Percentiles rank a stretch among this genome's conserved stretches.
These are phyloP conservation scores for Sporisorium graminicola DNA, from an alignment of 1,284 basidiomycete species.

Conservation along the genomic window DNA sequence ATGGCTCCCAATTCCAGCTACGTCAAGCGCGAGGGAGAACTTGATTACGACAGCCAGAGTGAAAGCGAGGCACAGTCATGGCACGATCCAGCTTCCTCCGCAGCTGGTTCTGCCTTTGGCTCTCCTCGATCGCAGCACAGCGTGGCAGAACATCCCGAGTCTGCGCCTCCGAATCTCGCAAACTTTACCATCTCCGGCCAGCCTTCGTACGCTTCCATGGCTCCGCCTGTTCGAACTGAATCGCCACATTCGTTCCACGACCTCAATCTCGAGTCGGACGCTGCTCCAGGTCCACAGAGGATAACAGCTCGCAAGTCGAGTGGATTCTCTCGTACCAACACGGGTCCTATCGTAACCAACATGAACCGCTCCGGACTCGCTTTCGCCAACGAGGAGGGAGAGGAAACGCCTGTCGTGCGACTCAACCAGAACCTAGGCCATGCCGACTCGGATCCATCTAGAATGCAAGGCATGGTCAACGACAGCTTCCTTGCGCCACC, in stretches of 20 bases:
- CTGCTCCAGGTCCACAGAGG: conserved; percentile 35
- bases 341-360: conserved; percentile 54
- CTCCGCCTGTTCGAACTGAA: conserved; percentile 40
- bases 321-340: conserved; percentile 51
- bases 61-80: conserved; percentile 43
- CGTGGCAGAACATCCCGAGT: conserved; percentile 27
- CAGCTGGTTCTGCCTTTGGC: conserved; percentile 31
- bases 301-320: conserved; percentile 38
- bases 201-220: conserved; percentile 10
- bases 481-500: conserved; percentile 31
- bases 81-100: conserved; percentile 38
- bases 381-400: conserved; percentile 53
- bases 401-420: conserved; percentile 58
- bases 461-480: conserved; percentile 25
- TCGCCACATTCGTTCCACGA: conserved; percentile 50
- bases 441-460: conserved; percentile 23
- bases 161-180: conserved; percentile 39
- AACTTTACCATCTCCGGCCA: conserved; percentile 34
- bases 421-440: conserved; percentile 22
- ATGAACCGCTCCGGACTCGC: conserved; percentile 35
- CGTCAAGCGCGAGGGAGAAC: conserved; percentile 38
- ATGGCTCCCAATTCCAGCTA: conserved; percentile 34
- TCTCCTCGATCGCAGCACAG: conserved; percentile 39
- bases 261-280: conserved; percentile 35
- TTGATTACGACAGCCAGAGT: conserved; percentile 51